Conservation (phyloP, 352 stramenopile genomes). For the Peronospora destructor region DNA sequence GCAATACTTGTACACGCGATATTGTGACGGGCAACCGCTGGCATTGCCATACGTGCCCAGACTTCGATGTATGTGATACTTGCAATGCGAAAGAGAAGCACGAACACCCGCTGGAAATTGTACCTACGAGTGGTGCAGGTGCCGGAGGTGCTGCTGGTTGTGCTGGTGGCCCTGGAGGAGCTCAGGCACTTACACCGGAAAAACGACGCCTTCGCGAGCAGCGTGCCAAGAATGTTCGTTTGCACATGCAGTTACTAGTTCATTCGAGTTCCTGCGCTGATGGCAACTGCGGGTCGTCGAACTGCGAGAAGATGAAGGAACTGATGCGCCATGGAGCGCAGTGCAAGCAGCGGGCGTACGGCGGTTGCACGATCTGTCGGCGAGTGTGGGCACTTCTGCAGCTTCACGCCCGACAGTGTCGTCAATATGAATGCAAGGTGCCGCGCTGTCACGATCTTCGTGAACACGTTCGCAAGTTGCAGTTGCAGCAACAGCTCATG, state of each 20-base stretch:
- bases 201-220: constrained; percentile 70
- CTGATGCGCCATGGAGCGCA: constrained; percentile 92
- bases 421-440: constrained; percentile 90
- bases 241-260: constrained; percentile 97
- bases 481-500: constrained; percentile 96
- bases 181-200: constrained; percentile 42
- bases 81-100: constrained; percentile 84
- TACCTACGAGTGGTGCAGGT: constrained; percentile 51
- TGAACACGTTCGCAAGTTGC: constrained; percentile 92
- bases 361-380: constrained; percentile 94
- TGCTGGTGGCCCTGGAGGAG: constrained; percentile 17
- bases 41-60: constrained; percentile 84
- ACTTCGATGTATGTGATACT: constrained; percentile 87
- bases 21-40: constrained; percentile 82
- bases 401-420: constrained; percentile 95
- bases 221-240: constrained; percentile 91
- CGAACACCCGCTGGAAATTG: constrained; percentile 74
- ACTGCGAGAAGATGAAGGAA: constrained; percentile 99
- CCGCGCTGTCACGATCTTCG: constrained; percentile 94
- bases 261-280: constrained; percentile 93
- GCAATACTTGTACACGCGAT: constrained; percentile 77
- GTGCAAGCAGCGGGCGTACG: constrained; percentile 89
- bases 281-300: constrained; percentile 90
- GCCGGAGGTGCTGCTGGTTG: constrained; percentile 9
- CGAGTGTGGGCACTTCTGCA: constrained; percentile 96